Conservation (phyloP, 192 early-diverging fungal genomes). For the Phycomyces blakesleeanus region DNA sequence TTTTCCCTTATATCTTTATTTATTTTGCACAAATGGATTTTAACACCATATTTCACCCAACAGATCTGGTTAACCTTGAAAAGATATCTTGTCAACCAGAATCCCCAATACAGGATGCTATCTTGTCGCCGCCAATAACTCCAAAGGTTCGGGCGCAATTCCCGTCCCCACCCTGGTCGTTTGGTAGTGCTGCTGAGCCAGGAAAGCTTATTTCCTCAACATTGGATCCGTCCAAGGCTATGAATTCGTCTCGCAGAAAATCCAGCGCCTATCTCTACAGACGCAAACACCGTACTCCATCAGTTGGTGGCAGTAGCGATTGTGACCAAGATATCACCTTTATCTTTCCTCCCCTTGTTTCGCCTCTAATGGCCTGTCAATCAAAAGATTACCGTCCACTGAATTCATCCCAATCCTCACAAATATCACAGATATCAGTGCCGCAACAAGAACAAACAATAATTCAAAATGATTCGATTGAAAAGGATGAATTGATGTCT, state of each 20-base stretch:
- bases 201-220: not conserved
- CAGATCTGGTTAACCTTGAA: not conserved
- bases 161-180: not conserved
- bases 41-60: no score
- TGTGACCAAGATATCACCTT: not conserved
- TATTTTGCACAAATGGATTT: no score
- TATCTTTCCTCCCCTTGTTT: not conserved
- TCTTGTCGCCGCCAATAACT: conserved; percentile 13
- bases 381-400: not conserved
- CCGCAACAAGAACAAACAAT: no score
- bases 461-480: no score
- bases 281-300: not conserved
- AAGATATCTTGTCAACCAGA: not conserved
- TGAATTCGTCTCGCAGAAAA: not conserved
- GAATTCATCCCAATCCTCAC: not conserved
- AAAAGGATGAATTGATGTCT: no score
- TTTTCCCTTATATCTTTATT: no score
- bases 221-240: not conserved
- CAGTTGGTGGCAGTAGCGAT: not conserved
- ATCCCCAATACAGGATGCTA: not conserved
- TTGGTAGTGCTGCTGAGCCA: not conserved
- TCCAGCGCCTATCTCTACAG: not conserved
- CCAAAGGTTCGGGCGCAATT: not conserved
- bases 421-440: no score
- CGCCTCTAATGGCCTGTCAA: not conserved